Evolutionary conservation across 306 rosid genomes (phyloP).

Genomic region (Cyamopsis tetragonoloba): DNA sequence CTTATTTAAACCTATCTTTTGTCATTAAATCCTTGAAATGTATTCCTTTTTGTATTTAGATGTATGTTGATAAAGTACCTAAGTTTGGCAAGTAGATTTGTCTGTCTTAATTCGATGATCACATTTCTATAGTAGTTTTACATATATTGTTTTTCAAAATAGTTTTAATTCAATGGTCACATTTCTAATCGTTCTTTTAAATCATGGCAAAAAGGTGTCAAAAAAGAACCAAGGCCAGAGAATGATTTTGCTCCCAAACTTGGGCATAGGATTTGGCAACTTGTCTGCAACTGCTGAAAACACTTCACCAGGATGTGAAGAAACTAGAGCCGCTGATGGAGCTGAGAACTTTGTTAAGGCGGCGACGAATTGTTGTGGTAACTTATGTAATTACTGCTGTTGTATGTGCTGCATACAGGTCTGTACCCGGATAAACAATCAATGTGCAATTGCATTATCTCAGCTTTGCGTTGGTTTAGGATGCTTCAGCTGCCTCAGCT

Average conservation of each 20-base stretch:
- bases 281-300: constrained; percentile 66
- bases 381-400: constrained; percentile 47
- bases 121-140: not conserved
- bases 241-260: constrained; percentile 33
- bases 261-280: constrained; percentile 71
- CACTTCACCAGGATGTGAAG: constrained; percentile 52
- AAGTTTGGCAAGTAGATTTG: not conserved
- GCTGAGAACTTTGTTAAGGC: constrained; percentile 61
- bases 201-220: constrained; percentile 21
- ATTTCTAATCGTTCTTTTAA: not conserved
- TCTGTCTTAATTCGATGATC: not conserved
- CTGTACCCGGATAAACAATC: constrained; percentile 50
- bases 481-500: constrained; percentile 52
- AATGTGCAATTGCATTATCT: constrained; percentile 41
- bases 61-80: not conserved
- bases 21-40: not conserved
- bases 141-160: constrained; percentile 1
- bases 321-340: constrained; percentile 46
- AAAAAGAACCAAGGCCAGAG: constrained; percentile 37
- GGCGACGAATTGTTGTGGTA: constrained; percentile 60
- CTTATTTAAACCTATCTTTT: not conserved
- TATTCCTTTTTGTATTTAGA: not conserved
- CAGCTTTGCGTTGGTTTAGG: constrained; percentile 74
- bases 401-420: constrained; percentile 62
- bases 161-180: not conserved